A percentile compares a stretch with the other conserved stretches of the same genome.
phyloP scores from a whole-genome alignment of 352 stramenopile genomes.

The Aphanomyces euteiches region DNA sequence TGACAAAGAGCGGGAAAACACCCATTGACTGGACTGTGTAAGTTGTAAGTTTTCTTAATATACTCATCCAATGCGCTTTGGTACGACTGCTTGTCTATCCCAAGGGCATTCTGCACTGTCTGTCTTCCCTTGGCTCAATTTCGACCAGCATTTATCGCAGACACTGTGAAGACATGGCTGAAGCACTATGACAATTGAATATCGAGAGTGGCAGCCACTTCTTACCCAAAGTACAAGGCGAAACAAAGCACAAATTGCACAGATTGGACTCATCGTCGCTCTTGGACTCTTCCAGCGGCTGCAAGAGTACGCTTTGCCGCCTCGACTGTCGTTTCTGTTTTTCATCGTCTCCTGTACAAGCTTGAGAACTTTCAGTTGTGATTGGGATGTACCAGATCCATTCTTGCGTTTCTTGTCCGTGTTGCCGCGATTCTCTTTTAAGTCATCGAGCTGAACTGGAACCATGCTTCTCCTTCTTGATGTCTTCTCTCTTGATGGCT shows the following conservation, averaged over 20 bases:
- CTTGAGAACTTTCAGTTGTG: background rate
- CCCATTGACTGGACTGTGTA: slow-evolving; percentile 80
- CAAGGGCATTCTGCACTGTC: slow-evolving; percentile 13
- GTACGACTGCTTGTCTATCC: slow-evolving; percentile 17
- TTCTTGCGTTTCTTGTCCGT: background rate
- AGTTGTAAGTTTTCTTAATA: slow-evolving; percentile 3
- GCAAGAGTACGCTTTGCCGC: slow-evolving; percentile 4
- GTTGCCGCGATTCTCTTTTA: background rate
- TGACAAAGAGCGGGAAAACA: slow-evolving; percentile 69
- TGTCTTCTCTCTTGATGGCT: background rate
- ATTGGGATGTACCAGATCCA: background rate
- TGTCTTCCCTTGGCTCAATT: slow-evolving; percentile 8
- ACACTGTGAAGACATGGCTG: slow-evolving; percentile 22
- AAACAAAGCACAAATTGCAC: slow-evolving; percentile 27
- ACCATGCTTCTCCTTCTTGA: background rate
- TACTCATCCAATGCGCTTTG: slow-evolving; percentile 5
- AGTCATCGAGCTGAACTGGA: background rate
- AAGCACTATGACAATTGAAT: slow-evolving; percentile 17
- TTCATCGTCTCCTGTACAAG: background rate
- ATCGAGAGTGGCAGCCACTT: background rate
- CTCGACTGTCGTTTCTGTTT: background rate
- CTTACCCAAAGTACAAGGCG: slow-evolving; percentile 11
- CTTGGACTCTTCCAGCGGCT: background rate
- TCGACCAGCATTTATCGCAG: slow-evolving; percentile 25
- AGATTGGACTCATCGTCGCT: slow-evolving; percentile 15